Base-by-base conservation (phyloP, 1,284 basidiomycete genomes). In the Heterobasidion occidentale region DNA sequence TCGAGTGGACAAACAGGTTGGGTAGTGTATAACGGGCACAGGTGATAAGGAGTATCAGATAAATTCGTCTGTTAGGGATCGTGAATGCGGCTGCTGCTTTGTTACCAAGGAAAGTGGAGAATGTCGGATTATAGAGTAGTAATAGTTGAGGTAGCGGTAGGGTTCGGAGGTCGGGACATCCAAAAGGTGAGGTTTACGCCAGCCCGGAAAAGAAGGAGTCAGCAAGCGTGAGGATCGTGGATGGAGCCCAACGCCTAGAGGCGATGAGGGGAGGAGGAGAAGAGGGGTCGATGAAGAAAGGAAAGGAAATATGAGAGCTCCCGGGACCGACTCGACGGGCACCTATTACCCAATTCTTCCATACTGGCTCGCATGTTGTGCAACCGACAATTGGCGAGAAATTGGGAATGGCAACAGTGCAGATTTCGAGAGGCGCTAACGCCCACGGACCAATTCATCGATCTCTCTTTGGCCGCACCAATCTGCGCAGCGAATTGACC, bases 101-200 rank as follows among this genome's bases (percentile, higher is more conserved):
- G 11, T 51, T 58, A 53, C 47, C 57, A 61, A 61, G 36, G 59
- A 61, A 53, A 61, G 55, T 9, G 55, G 35, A 48, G 52, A 54
- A 62, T 20, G 58, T 48, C 55, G 53, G 50, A 55, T 56, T 61
- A 56, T 56, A 46, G 34, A 54, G 53, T 49, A 20, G 35, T 52
- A 27, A 34, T 53, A 46, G 60, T 54, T 36, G 50, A 53, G 44
- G 50, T 44, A 44, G 44, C 45, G 12, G 51, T 33, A 12, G 51
- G 54, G 15, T 52, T 33, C 12, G 53, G 52, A 49, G 48, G 54
- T 46, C 35, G 51, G 56, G 56, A 59, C 58, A 61, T 59, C 53
- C 58, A 60, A 53, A 56, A 54, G 51, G 51, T 51, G 20, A 20
- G 46, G 52, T 47, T 38, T 51, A 34, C 27, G 46, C 17, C 17